Conservation (phyloP, 768 basidiomycete species). For the Crassisporium funariophilum region DNA sequence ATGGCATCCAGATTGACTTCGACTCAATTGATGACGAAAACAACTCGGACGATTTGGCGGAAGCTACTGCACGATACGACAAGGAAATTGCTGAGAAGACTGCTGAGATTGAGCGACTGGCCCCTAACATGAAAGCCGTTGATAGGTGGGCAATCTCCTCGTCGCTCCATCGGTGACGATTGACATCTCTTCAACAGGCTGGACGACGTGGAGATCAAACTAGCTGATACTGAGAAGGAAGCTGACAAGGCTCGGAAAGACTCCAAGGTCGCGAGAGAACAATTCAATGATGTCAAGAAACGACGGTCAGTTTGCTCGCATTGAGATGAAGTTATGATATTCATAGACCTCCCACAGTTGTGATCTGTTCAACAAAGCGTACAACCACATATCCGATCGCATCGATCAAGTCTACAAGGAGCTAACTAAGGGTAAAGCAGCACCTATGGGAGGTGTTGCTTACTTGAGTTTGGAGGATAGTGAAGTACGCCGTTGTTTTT, state of each 20-base stretch:
- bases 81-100: constrained; percentile 68
- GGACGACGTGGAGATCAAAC: constrained; percentile 81
- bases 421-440: constrained; percentile 91
- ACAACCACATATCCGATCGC: constrained; percentile 91
- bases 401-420: constrained; percentile 99
- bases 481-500: constrained; percentile 60
- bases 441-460: constrained; percentile 94
- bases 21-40: constrained; percentile 74
- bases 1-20: constrained; percentile 91
- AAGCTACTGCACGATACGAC: constrained; percentile 73
- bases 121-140: constrained; percentile 96
- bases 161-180: background rate
- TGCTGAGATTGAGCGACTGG: constrained; percentile 88
- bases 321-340: background rate
- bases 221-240: constrained; percentile 88
- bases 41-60: constrained; percentile 64
- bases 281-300: constrained; percentile 86
- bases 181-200: constrained; percentile 44
- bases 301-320: constrained; percentile 54
- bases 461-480: constrained; percentile 95
- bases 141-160: constrained; percentile 60
- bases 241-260: constrained; percentile 91
- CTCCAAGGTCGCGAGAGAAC: constrained; percentile 86
- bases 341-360: constrained; percentile 41
- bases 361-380: constrained; percentile 94